Conservation (phyloP, 73 alveolate species). For the Paramecium caudatum region DNA sequence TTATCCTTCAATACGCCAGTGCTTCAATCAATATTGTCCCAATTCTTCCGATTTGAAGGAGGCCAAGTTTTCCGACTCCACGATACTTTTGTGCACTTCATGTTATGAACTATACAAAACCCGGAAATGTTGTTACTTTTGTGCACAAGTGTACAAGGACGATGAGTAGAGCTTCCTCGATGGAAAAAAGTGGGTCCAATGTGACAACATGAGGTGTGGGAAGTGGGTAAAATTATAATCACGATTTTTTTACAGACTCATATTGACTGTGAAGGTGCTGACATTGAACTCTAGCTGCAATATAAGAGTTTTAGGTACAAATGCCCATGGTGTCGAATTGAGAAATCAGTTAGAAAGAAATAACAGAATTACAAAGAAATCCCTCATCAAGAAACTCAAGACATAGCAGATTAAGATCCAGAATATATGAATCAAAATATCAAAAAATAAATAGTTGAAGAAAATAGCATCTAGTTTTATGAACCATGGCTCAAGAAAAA, state of each 20-base stretch:
- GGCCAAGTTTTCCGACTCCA: slow-evolving; percentile 10
- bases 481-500: slow-evolving; percentile 53
- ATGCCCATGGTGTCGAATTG: slow-evolving; percentile 67
- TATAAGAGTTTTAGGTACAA: slow-evolving; percentile 52
- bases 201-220: slow-evolving; percentile 48
- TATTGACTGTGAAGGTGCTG: slow-evolving; percentile 53
- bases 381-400: too few species aligned
- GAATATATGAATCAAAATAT: slow-evolving; percentile 19
- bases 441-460: not conserved
- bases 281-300: slow-evolving; percentile 9
- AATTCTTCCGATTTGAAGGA: slow-evolving; percentile 21
- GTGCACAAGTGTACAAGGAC: slow-evolving; percentile 60
- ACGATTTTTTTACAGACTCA: slow-evolving; percentile 38
- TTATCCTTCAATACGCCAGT: not conserved
- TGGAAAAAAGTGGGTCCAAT: slow-evolving; percentile 60
- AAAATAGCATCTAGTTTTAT: not conserved
- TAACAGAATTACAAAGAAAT: too few species aligned
- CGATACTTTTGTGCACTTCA: slow-evolving; percentile 1
- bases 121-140: slow-evolving; percentile 53
- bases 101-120: slow-evolving; percentile 49
- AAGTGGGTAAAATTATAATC: slow-evolving; percentile 50
- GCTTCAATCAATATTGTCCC: slow-evolving; percentile 47
- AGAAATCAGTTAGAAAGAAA: slow-evolving; percentile 13
- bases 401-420: slow-evolving; percentile 43
- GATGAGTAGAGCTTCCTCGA: slow-evolving; percentile 56